Evolutionary conservation across 2,329 filamentous ascomycete species (phyloP), one percentile per base, ranked within the genome.

Genomic region (Clarireedia paspali): DNA sequence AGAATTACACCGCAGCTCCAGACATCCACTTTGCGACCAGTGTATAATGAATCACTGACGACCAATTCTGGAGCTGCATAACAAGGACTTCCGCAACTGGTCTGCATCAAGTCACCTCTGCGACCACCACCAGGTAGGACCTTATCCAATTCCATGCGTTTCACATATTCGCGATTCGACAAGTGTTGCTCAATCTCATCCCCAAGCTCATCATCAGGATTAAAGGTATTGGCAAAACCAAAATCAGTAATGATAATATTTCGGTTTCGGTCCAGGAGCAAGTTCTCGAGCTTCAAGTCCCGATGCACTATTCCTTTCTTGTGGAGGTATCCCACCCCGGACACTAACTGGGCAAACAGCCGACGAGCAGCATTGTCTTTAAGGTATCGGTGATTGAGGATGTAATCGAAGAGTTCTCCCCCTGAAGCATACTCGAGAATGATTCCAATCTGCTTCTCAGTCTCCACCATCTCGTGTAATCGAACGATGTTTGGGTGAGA

Each of bases 211-310:
- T 99, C 94, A 38, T 77, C 75, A 0, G 94, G 83, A 68, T 96
- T 88, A 68, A 99, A 99, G 0, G 91, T 97, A 72, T 99, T 99
- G 64, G 94, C 94, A 70, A 99, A 99, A 17, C 94, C 94, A 73
- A 99, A 99, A 73, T 99, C 94, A 15, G 94, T 99, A 69, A 99
- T 99, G 74, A 99, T 99, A 68, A 99, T 97, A 75, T 99, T 99
- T 61, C 91, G 87, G 70, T 99, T 96, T 60, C 92, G 87, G 73
- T 99, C 94, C 51, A 99, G 80, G 39, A 99, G 80, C 66, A 99
- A 72, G 68, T 99, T 99, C 74, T 99, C 94, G 47, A 99, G 79
- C 74, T 99, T 99, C 63, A 99, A 74, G 74, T 99, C 94, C 66
- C 94, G 86, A 71, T 99, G 94, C 14, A 99, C 94, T 64, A 99